Evolutionary conservation across 441 rosid genomes (phyloP).

Genomic region (Brassica balearica): DNA sequence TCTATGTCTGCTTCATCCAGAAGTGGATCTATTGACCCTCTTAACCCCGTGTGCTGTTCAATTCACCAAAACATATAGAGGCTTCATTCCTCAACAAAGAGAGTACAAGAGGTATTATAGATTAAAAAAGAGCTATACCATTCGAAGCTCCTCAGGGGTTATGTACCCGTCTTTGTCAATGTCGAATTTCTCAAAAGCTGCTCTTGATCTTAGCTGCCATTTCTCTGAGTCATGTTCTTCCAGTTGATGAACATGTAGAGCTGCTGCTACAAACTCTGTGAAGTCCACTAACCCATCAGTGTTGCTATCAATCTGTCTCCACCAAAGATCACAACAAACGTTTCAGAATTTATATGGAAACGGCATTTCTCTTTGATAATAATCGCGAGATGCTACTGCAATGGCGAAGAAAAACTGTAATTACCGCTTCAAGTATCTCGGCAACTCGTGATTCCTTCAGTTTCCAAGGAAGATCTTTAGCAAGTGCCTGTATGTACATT

Average conservation of each 20-base stretch:
- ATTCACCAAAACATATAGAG: slow-evolving; percentile 30
- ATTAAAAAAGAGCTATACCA: slow-evolving; percentile 50
- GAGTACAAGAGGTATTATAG: background rate
- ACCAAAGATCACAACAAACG: slow-evolving; percentile 6
- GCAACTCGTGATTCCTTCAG: slow-evolving; percentile 85
- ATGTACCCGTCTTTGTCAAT: slow-evolving; percentile 88
- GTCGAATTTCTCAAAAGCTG: slow-evolving; percentile 95
- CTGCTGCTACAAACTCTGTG: slow-evolving; percentile 95
- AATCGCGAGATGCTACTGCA: background rate
- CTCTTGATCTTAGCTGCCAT: slow-evolving; percentile 79
- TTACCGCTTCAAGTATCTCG: slow-evolving; percentile 92
- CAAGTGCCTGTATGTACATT: slow-evolving; percentile 86
- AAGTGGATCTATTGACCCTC: slow-evolving; percentile 92
- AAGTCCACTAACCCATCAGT: slow-evolving; percentile 98
- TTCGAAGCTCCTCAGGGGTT: slow-evolving; percentile 86
- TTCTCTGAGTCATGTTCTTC: slow-evolving; percentile 94
- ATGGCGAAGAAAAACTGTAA: slow-evolving; percentile 11
- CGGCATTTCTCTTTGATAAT: background rate
- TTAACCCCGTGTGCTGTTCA: slow-evolving; percentile 87
- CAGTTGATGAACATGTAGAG: slow-evolving; percentile 93
- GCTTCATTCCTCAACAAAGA: slow-evolving; percentile 15
- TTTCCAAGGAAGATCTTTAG: slow-evolving; percentile 98
- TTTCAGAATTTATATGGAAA: slow-evolving; percentile 12
- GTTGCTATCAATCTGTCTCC: slow-evolving; percentile 83
- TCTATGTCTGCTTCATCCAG: slow-evolving; percentile 99